phyloP scores from a whole-genome alignment of 805 yeast species.

The Schwanniomyces polymorphus region DNA sequence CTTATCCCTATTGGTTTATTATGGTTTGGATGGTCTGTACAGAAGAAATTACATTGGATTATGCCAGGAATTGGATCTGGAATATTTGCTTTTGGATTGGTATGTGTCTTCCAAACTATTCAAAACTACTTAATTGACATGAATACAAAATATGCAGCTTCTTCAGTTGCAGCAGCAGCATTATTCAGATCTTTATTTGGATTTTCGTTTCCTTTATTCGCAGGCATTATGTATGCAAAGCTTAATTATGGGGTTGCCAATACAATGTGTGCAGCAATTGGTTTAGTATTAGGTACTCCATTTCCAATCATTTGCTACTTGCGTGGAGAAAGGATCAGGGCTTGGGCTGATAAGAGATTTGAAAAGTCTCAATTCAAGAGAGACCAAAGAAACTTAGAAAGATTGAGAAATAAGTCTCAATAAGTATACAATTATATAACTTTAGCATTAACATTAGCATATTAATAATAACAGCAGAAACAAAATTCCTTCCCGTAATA shows the following conservation, averaged over 20 bases:
- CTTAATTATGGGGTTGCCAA: constrained; percentile 43
- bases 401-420: constrained; percentile 9
- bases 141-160: constrained; percentile 37
- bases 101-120: constrained; percentile 37
- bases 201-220: constrained; percentile 38
- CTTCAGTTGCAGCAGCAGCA: constrained; percentile 43
- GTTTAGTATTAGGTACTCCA: constrained; percentile 34
- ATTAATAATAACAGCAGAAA: neutral
- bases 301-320: constrained; percentile 36
- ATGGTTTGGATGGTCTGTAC: constrained; percentile 44
- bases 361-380: constrained; percentile 21
- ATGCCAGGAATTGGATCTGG: constrained; percentile 38
- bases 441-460: neutral
- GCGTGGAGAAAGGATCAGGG: constrained; percentile 35
- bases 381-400: constrained; percentile 19
- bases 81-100: constrained; percentile 35
- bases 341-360: constrained; percentile 31
- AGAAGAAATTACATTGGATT: constrained; percentile 36
- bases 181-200: constrained; percentile 39
- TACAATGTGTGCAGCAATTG: constrained; percentile 37
- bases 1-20: constrained; percentile 36
- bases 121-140: constrained; percentile 40
- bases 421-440: neutral
- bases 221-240: constrained; percentile 31
- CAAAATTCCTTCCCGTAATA: neutral